These are phyloP conservation scores for Colletotrichum sublineola DNA, from an alignment of 2,329 filamentous ascomycete species.

Conservation along the genomic window DNA sequence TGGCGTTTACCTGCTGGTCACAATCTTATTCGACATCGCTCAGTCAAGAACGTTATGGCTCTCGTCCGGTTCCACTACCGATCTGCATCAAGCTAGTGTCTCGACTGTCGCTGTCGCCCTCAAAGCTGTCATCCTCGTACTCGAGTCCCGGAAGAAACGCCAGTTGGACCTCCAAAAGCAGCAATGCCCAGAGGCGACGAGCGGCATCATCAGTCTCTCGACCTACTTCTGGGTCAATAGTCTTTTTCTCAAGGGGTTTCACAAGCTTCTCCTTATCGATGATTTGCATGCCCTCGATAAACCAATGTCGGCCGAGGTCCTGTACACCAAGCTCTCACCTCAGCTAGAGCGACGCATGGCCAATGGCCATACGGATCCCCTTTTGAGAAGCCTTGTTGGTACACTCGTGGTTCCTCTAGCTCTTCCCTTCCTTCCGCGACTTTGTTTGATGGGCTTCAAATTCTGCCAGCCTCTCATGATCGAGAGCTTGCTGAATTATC, in stretches of 20 bases:
- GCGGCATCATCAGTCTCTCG: conserved; percentile 48
- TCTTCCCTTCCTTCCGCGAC: conserved; percentile 52
- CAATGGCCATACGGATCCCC: conserved; percentile 44
- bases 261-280: conserved; percentile 47
- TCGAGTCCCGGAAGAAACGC: conserved; percentile 45
- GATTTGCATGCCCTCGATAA: conserved; percentile 47
- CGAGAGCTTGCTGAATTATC: conserved; percentile 47
- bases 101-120: conserved; percentile 42
- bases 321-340: conserved; percentile 24
- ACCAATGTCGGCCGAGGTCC: conserved; percentile 13
- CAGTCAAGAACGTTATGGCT: conserved; percentile 25
- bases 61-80: conserved; percentile 10
- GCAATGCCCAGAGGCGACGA: conserved; percentile 56
- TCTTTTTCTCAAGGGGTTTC: conserved; percentile 52
- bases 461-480: conserved; percentile 59
- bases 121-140: conserved; percentile 43
- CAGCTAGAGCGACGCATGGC: conserved; percentile 26
- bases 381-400: conserved; percentile 47
- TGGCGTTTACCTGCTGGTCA: conserved; percentile 17
- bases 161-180: conserved; percentile 39
- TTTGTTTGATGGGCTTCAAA: conserved; percentile 49
- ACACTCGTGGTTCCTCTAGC: conserved; percentile 51
- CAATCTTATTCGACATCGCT: conserved; percentile 11
- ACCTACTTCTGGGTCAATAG: conserved; percentile 53
- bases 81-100: conserved; percentile 15